Base-by-base conservation (phyloP, 768 basidiomycete genomes). In the Russula brevipes region DNA sequence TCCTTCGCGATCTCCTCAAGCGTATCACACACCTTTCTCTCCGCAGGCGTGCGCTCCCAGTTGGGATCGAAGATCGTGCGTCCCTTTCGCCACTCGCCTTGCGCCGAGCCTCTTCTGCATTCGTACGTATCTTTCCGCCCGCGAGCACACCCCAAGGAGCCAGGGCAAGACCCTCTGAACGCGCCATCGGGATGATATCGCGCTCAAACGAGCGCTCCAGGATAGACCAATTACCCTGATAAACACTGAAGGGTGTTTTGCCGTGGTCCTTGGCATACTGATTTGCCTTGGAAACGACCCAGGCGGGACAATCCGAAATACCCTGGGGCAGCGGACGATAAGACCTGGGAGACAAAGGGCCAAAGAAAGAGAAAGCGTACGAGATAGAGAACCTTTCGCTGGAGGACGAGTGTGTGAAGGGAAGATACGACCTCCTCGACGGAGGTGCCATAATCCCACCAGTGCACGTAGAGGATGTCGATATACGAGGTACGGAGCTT, bases 371-470 rank as follows among this genome's bases (percentile, higher is more conserved):
- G 35, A 53, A 9, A 5, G 50, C 69, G 7, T 39, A 73, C 71
- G 7, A 74, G 67, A 36, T 74, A 72, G 19, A 74, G 67, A 4
- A 84, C 81, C 65, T 85, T 83, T 17, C 83, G 80, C 38, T 75
- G 68, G 8, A 70, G 71, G 41, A 86, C 80, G 39, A 86, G 76
- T 19, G 76, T 72, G 64, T 86, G 81, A 7, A 86, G 73, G 8
- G 75, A 71, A 45, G 78, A 76, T 82, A 86, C 83, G 46, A 85
- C 72, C 70, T 87, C 84, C 68, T 81, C 79, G 52, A 86, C 74
- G 16, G 75, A 74, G 10, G 81, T 82, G 14, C 75, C 71, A 63
- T 74, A 83, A 68, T 85, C 83, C 82, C 82, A 81, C 72, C 73
- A 79, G 57, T 80, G 78, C 5, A 79, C 45, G 67, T 80, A 80